Evolutionary conservation across 2,329 filamentous ascomycete species (phyloP).

Genomic region (Colletotrichum costaricense): DNA sequence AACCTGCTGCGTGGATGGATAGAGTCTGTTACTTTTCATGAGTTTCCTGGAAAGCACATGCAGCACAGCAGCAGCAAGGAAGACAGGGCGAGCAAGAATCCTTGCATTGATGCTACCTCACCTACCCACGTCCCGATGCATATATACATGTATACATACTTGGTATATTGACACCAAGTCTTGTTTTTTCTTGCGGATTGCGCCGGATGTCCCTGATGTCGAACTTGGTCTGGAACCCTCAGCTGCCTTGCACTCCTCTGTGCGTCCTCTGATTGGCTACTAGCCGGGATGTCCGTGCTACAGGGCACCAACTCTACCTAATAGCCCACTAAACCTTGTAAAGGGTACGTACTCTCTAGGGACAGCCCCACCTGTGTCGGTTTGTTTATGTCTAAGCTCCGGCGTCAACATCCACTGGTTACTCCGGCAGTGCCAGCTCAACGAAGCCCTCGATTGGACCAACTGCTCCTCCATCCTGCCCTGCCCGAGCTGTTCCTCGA

Average conservation of each 20-base stretch:
- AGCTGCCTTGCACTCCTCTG: background rate
- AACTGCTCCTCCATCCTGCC: slow-evolving; percentile 8
- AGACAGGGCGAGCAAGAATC: slow-evolving; percentile 8
- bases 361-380: slow-evolving; percentile 22
- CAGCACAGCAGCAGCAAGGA: background rate
- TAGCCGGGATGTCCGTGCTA: slow-evolving; percentile 10
- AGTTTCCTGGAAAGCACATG: background rate
- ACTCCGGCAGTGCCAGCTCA: slow-evolving; percentile 36
- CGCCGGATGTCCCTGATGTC: background rate
- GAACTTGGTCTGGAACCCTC: slow-evolving; percentile 1
- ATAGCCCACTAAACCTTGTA: background rate
- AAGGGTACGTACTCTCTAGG: background rate
- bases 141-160: background rate
- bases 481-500: background rate
- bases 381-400: slow-evolving; percentile 36
- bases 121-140: background rate
- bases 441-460: slow-evolving; percentile 19
- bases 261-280: background rate
- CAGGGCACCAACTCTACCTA: slow-evolving; percentile 8
- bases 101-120: slow-evolving; percentile 19
- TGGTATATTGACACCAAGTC: background rate
- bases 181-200: background rate
- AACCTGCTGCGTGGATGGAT: too few relatives aligned
- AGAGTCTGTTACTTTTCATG: background rate
- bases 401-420: slow-evolving; percentile 33